Base-by-base conservation (phyloP, 2,329 filamentous ascomycete genomes). In the Metarhizium album region DNA sequence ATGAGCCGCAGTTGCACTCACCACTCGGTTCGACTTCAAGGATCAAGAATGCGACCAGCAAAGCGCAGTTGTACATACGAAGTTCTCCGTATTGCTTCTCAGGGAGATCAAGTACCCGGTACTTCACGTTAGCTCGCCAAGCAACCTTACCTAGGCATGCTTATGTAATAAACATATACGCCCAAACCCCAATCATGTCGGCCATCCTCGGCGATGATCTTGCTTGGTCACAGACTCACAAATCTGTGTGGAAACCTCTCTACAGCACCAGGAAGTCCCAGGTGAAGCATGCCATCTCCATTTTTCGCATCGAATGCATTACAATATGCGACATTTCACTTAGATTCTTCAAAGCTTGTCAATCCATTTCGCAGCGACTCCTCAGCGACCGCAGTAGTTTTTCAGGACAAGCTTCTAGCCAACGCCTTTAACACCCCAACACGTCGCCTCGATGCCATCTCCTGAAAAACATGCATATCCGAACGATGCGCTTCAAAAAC, bases 401-500 rank as follows among this genome's bases (percentile, higher is more conserved):
- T 18, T 42, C 29, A 18, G 23, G 23, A 38, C 40, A 40, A 49
- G 11, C 6, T 45, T n/a, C 20, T 27, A n/a, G 37, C 27, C 22
- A 8, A 24, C 37, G 22, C 20, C 6, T 3, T 43, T 18, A 56
- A 45, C 49, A 47, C 52, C 46, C 27, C 46, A 46, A 48, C 49
- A 56, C 58, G 56, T 59, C 65, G 67, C 62, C 68, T 80, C 75
- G 72, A 87, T 87, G 84, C 82, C 82, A 78, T 76, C 81, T 68
- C 72, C 78, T 64, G 73, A 78, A 66, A 73, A 84, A 80, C 80
- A 74, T 72, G 72, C 76, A 62, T 70, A 79, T 64, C 75, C 80
- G 60, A 74, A 79, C 70, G 79, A 84, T 68, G 80, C 83, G 65
- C 78, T 85, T 68, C 81, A 83, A 67, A 79, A 83, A 61, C 77